Percentiles rank a stretch among this genome's conserved stretches.
phyloP scores from a whole-genome alignment of 768 basidiomycete genomes.

The Boletus edulis region DNA sequence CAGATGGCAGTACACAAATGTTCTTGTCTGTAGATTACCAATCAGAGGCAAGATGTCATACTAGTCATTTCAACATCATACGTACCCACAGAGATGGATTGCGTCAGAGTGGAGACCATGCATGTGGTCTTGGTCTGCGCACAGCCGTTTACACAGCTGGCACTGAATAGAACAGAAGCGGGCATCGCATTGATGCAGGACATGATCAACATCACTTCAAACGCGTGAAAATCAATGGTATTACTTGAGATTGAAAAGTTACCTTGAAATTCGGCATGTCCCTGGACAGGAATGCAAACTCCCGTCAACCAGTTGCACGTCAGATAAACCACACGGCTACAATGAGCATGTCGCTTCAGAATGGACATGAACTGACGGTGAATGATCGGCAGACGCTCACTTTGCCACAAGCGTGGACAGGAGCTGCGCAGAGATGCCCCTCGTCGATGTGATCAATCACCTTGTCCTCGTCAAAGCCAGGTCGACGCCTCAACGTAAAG shows the following conservation, averaged over 20 bases:
- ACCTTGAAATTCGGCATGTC: slow-evolving; percentile 45
- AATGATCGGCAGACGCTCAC: slow-evolving; percentile 23
- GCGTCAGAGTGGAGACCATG: slow-evolving; percentile 43
- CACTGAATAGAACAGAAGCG: slow-evolving; percentile 53
- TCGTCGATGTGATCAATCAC: slow-evolving; percentile 45
- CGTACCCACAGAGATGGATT: slow-evolving; percentile 58
- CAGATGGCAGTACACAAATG: slow-evolving; percentile 48
- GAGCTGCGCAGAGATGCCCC: slow-evolving; percentile 53
- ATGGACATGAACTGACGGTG: neutral
- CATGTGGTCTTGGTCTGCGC: slow-evolving; percentile 46
- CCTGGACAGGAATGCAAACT: slow-evolving; percentile 40
- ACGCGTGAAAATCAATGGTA: neutral
- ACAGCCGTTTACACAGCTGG: slow-evolving; percentile 56
- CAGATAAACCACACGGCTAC: slow-evolving; percentile 43
- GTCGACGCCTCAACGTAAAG: neutral
- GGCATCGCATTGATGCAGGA: slow-evolving; percentile 48
- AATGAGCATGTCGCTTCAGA: neutral
- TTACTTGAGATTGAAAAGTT: neutral
- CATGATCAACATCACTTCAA: slow-evolving; percentile 44
- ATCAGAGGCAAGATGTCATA: neutral
- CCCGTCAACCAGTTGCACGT: slow-evolving; percentile 29
- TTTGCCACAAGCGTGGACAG: slow-evolving; percentile 54
- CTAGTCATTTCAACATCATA: neutral
- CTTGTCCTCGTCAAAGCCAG: slow-evolving; percentile 12
- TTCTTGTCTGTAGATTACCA: slow-evolving; percentile 38